Evolutionary conservation across 129 eudicot species (phyloP).

Genomic region (Chrysanthemum lavandulifolium): DNA sequence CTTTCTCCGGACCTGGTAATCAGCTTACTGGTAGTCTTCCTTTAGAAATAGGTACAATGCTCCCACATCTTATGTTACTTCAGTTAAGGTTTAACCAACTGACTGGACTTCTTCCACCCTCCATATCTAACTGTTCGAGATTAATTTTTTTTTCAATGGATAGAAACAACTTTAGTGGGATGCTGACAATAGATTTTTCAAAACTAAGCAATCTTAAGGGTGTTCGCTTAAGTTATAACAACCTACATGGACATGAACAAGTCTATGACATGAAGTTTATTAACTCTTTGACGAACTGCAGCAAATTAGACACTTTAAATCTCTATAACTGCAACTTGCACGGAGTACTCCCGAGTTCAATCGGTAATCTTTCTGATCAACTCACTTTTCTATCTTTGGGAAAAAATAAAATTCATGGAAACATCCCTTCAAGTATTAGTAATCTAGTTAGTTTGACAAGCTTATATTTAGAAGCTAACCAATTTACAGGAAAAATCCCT

Average conservation of each 20-base stretch:
- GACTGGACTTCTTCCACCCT: not conserved
- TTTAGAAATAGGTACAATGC: not conserved
- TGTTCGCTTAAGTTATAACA: not conserved
- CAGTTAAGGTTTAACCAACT: not conserved
- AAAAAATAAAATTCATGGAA: not conserved
- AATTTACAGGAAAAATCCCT: not conserved
- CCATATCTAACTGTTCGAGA: not conserved
- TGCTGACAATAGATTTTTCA: not conserved
- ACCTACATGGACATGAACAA: not conserved
- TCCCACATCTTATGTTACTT: not conserved
- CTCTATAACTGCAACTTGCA: not conserved
- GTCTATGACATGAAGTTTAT: not conserved
- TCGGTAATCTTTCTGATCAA: not conserved
- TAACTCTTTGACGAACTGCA: not conserved
- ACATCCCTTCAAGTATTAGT: conserved; percentile 1
- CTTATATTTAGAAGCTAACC: not conserved
- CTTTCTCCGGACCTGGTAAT: not conserved
- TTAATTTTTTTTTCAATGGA: not conserved
- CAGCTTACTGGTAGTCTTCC: not conserved
- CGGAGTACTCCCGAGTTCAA: not conserved
- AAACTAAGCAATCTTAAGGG: not conserved
- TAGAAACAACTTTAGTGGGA: not conserved
- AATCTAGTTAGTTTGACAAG: not conserved
- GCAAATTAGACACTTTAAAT: not conserved
- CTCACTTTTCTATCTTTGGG: not conserved